phyloP scores from a whole-genome alignment of 2,329 filamentous ascomycete genomes.

The Hypoxylon sp. region DNA sequence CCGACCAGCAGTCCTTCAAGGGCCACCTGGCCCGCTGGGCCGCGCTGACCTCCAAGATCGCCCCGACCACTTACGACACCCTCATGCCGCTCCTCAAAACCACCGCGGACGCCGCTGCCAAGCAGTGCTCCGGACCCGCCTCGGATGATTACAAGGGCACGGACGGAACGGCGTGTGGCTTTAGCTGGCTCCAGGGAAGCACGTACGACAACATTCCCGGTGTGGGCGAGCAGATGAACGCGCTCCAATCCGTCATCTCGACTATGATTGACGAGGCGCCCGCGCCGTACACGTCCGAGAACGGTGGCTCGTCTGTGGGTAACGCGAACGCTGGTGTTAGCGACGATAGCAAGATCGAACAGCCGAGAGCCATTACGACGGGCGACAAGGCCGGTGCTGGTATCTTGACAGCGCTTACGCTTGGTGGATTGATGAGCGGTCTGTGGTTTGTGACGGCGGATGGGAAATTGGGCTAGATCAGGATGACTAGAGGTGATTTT shows the following conservation, averaged over 20 bases:
- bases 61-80: constrained; percentile 38
- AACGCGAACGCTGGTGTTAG: constrained; percentile 39
- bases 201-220: constrained; percentile 60
- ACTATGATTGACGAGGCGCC: constrained; percentile 49
- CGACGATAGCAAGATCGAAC: constrained; percentile 36
- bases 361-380: constrained; percentile 39
- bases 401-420: constrained; percentile 39
- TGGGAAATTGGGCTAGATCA: constrained; percentile 5
- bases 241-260: constrained; percentile 59
- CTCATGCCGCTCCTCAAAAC: constrained; percentile 40
- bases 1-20: constrained; percentile 51
- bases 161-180: constrained; percentile 54
- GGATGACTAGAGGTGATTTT: neutral
- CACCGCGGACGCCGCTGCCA: constrained; percentile 52
- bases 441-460: constrained; percentile 27
- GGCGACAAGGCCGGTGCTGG: constrained; percentile 44
- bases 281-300: constrained; percentile 25
- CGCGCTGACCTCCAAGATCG: constrained; percentile 51
- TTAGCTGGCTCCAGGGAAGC: constrained; percentile 57
- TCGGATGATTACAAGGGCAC: constrained; percentile 34
- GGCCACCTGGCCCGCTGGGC: constrained; percentile 58
- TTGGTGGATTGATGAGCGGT: constrained; percentile 30
- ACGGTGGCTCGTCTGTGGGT: constrained; percentile 42
- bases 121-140: constrained; percentile 39
- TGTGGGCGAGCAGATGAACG: constrained; percentile 65